phyloP scores from a whole-genome alignment of 129 eudicot species.

The Escallonia herrerae region DNA sequence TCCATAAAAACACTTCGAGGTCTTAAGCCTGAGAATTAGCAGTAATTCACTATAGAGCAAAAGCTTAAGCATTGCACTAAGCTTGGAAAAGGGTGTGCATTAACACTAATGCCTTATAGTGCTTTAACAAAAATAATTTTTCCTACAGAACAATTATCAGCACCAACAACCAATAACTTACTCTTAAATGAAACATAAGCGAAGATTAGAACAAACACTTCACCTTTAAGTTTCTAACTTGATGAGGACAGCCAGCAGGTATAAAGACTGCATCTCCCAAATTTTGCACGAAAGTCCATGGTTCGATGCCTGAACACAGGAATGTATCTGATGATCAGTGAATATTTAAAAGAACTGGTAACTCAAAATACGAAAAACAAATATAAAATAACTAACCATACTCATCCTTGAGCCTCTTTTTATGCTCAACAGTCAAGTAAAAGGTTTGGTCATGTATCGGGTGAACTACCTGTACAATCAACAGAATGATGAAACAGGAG shows the following conservation, averaged over 20 bases:
- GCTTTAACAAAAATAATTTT: background rate
- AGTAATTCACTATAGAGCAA: background rate
- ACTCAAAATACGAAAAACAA: background rate
- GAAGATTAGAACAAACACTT: background rate
- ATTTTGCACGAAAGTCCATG: slow-evolving; percentile 27
- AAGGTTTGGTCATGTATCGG: slow-evolving; percentile 49
- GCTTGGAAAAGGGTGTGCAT: background rate
- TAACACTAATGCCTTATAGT: background rate
- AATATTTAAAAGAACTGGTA: background rate
- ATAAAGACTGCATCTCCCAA: slow-evolving; percentile 29
- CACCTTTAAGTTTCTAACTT: slow-evolving; percentile 36
- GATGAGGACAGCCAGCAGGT: slow-evolving; percentile 34
- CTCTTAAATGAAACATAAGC: background rate
- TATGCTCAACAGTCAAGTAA: slow-evolving; percentile 42
- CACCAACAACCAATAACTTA: background rate
- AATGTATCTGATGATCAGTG: background rate
- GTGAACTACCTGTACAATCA: slow-evolving; percentile 38
- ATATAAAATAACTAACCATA: slow-evolving; percentile 20
- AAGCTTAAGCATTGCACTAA: background rate
- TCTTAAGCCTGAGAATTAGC: background rate
- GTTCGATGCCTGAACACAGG: slow-evolving; percentile 24
- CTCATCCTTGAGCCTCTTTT: slow-evolving; percentile 49
- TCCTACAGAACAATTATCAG: background rate
- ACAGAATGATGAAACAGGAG: background rate
- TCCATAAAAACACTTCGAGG: background rate